Evolutionary conservation across 2,329 filamentous ascomycete genomes (phyloP).

Genomic region (Huntiella omanensis): DNA sequence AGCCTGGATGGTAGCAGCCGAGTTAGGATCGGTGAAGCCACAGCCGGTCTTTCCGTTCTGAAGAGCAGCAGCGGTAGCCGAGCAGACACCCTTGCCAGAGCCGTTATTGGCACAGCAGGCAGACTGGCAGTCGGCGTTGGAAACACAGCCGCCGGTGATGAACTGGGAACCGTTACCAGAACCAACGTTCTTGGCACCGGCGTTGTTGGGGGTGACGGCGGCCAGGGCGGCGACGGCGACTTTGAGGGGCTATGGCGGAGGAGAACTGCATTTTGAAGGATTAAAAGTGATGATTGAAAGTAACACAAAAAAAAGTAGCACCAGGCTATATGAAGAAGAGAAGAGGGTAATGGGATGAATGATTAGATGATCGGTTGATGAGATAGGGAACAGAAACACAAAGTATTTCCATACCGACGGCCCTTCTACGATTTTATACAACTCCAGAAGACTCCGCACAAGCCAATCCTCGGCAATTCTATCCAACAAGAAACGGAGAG

Average conservation of each 20-base stretch:
- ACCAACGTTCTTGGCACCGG: slow-evolving; percentile 15
- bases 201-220: slow-evolving; percentile 14
- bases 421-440: too few species aligned
- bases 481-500: too few species aligned
- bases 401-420: not conserved
- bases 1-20: slow-evolving; percentile 7
- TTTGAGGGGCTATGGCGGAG: slow-evolving; percentile 10
- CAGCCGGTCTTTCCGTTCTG: slow-evolving; percentile 19
- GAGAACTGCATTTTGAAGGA: slow-evolving; percentile 14
- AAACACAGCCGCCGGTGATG: slow-evolving; percentile 17
- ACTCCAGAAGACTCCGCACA: too few species aligned
- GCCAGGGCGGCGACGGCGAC: slow-evolving; percentile 13
- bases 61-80: slow-evolving; percentile 16
- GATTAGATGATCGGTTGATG: not conserved
- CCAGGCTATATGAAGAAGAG: slow-evolving; percentile 4
- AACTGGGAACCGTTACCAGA: slow-evolving; percentile 16
- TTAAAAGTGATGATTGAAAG: slow-evolving; percentile 7
- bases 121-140: slow-evolving; percentile 15
- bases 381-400: slow-evolving; percentile 1
- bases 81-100: slow-evolving; percentile 16
- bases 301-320: not conserved
- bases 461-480: too few species aligned
- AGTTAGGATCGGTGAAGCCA: slow-evolving; percentile 15
- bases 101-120: slow-evolving; percentile 16
- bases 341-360: not conserved